Percentiles rank a stretch among this genome's conserved stretches.
Conservation (phyloP, 2,329 filamentous ascomycete genomes). For the Neurospora sp. region DNA sequence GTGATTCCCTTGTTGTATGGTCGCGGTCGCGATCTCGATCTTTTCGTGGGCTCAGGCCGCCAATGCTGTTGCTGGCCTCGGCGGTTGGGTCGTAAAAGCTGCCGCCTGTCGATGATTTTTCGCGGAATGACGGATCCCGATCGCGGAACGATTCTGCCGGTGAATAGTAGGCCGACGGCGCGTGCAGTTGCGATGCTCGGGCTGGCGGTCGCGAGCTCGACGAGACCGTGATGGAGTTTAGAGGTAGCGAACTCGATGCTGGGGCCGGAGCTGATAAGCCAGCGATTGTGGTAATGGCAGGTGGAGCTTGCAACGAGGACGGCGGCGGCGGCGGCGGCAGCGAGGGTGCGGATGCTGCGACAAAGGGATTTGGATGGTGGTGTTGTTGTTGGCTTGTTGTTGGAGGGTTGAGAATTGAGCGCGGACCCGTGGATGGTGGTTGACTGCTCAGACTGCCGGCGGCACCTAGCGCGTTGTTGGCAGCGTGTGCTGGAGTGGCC, state of each 20-base stretch:
- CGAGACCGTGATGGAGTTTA: conserved; percentile 1
- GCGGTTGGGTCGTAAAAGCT: conserved; percentile 46
- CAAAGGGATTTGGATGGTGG: conserved; percentile 22
- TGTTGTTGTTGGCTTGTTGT: background rate
- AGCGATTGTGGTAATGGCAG: conserved; percentile 6
- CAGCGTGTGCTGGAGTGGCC: conserved; percentile 5
- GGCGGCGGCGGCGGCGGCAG: conserved; percentile 14
- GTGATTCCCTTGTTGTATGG: conserved; percentile 29
- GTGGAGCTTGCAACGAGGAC: conserved; percentile 15
- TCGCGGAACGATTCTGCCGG: conserved; percentile 16
- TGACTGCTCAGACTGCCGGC: conserved; percentile 6
- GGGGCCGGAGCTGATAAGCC: conserved; percentile 4
- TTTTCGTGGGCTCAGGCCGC: background rate
- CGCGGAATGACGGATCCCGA: conserved; percentile 22
- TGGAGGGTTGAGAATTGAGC: conserved; percentile 19
- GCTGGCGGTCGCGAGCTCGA: conserved; percentile 20
- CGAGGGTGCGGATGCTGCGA: conserved; percentile 25
- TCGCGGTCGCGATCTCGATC: conserved; percentile 25
- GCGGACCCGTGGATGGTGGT: conserved; percentile 13
- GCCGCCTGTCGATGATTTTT: conserved; percentile 28
- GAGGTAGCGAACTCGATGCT: conserved; percentile 1
- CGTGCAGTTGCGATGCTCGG: conserved; percentile 32
- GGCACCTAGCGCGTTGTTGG: background rate
- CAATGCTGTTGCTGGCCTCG: conserved; percentile 21
- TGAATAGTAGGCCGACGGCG: conserved; percentile 33